Evolutionary conservation across 2,329 filamentous ascomycete genomes (phyloP).

Genomic region (Penicillium sp.): DNA sequence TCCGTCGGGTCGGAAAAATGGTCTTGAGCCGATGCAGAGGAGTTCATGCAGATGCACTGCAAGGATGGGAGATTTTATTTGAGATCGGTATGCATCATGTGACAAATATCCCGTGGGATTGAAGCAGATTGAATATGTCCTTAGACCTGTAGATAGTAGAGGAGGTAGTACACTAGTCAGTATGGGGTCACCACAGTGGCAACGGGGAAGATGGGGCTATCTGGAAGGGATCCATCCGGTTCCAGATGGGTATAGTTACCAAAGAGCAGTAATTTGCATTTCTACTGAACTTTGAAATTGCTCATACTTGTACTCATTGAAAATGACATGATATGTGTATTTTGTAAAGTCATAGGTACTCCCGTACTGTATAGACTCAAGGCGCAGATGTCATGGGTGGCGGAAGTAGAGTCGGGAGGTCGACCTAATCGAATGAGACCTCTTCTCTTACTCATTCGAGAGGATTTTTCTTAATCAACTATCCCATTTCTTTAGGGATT

Average conservation of each 20-base stretch:
- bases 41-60: slow-evolving; percentile 20
- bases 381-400: slow-evolving; percentile 27
- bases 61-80: slow-evolving; percentile 11
- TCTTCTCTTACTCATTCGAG: slow-evolving; percentile 15
- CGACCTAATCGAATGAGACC: too few relatives aligned
- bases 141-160: too few relatives aligned
- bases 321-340: too few relatives aligned
- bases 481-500: neutral
- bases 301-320: too few relatives aligned
- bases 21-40: slow-evolving; percentile 7
- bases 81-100: neutral
- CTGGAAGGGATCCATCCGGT: neutral
- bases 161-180: too few relatives aligned
- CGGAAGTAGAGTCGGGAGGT: slow-evolving; percentile 1
- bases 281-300: too few relatives aligned
- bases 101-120: too few relatives aligned
- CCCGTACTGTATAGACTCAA: too few relatives aligned
- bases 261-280: too few relatives aligned
- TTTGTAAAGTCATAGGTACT: too few relatives aligned
- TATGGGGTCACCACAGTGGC: slow-evolving; percentile 5
- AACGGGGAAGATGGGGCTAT: slow-evolving; percentile 8
- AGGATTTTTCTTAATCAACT: slow-evolving; percentile 3
- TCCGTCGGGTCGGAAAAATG: slow-evolving; percentile 17
- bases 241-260: too few relatives aligned
- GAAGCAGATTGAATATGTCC: too few relatives aligned